A percentile compares a stretch with the other conserved stretches of the same genome.
Conservation (phyloP, 1,284 basidiomycete species). For the Tilletia walkeri region DNA sequence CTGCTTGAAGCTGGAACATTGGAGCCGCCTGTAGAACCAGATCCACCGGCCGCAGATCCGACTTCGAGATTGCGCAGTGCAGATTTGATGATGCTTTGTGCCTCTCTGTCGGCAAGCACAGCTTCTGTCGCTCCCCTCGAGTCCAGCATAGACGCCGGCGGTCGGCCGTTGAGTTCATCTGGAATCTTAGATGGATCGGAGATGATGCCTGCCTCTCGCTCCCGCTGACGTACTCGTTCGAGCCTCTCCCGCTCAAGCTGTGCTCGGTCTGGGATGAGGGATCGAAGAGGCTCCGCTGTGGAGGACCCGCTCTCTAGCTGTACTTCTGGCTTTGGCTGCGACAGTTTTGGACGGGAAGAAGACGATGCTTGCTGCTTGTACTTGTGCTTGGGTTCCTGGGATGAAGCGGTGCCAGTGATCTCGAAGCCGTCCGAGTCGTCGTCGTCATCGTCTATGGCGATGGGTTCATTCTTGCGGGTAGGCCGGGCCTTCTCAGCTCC, state of each 20-base stretch:
- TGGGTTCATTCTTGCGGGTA: neutral
- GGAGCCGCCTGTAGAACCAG: neutral
- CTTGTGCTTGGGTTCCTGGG: neutral
- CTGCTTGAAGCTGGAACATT: neutral
- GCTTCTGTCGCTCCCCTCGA: neutral
- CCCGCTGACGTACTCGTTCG: slow-evolving; percentile 33
- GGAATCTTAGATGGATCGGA: neutral
- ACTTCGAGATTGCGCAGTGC: neutral
- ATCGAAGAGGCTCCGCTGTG: neutral
- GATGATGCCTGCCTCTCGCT: neutral
- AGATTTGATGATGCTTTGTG: neutral
- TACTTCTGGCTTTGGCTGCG: neutral
- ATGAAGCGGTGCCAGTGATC: neutral
- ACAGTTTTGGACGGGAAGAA: neutral
- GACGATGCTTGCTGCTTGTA: neutral
- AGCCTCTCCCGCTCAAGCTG: slow-evolving; percentile 44
- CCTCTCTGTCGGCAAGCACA: neutral
- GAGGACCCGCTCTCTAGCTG: neutral
- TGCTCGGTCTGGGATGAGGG: slow-evolving; percentile 34
- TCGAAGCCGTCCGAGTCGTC: slow-evolving; percentile 8
- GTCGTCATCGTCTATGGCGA: neutral
- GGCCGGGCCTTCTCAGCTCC: neutral
- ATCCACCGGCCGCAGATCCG: neutral
- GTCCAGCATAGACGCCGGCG: neutral
- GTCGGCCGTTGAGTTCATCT: neutral